Conservation (phyloP, 306 rosid genomes). For the Sophora flavescens region DNA sequence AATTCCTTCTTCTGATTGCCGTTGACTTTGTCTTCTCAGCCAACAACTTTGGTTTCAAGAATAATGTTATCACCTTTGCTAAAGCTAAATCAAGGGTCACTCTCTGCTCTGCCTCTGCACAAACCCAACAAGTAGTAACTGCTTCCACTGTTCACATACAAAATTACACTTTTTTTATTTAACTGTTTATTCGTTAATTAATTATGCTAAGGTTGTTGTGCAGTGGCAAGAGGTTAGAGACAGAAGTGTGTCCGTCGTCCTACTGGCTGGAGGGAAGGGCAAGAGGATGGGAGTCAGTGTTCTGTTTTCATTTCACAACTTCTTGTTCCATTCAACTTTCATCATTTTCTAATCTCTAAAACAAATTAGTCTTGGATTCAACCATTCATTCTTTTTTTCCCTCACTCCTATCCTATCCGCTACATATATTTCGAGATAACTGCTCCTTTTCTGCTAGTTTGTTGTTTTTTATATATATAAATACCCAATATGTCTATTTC, state of each 20-base stretch:
- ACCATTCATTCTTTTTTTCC: not conserved
- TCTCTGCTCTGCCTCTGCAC: constrained; percentile 31
- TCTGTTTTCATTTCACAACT: not conserved
- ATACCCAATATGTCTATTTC: not conserved
- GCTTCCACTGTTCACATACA: not conserved
- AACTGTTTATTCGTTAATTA: too few relatives aligned
- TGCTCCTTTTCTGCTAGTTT: too few relatives aligned
- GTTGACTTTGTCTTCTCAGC: constrained; percentile 1
- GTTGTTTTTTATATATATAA: too few relatives aligned
- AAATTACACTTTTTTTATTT: too few relatives aligned
- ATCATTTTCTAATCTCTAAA: too few relatives aligned
- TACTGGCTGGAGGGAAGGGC: constrained; percentile 88
- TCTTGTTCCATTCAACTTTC: not conserved
- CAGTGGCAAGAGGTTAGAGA: constrained; percentile 57
- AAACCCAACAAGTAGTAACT: constrained; percentile 13
- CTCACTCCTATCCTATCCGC: too few relatives aligned
- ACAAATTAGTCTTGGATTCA: too few relatives aligned
- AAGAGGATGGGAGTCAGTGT: constrained; percentile 88
- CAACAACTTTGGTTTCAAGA: not conserved
- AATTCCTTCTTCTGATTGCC: too few relatives aligned
- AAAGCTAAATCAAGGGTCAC: not conserved
- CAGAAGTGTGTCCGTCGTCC: constrained; percentile 73
- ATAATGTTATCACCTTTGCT: not conserved
- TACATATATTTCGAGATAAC: too few relatives aligned
- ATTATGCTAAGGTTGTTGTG: not conserved